Base-by-base conservation (phyloP, 2,329 filamentous ascomycete species). In the Nemania sp. region DNA sequence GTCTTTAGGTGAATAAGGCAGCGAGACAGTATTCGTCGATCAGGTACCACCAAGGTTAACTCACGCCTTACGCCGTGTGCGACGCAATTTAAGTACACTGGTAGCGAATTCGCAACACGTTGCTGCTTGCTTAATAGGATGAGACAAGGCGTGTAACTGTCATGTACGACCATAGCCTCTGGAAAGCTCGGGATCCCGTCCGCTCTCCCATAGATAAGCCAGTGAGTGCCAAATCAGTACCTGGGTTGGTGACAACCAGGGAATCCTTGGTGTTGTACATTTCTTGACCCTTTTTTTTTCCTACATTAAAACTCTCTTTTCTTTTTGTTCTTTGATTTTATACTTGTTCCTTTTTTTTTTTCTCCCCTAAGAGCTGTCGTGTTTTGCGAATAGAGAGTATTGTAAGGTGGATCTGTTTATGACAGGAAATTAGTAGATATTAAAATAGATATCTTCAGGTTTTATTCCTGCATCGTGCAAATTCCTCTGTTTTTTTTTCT, bases 151-250 rank as follows among this genome's bases (percentile, higher is more conserved):
- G 6, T 3, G 21, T 9, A 13, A 20, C 20, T 43, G 34, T n/a
- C 54, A 56, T 46, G 45, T 56, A 56, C 54, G 54, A 50, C 54
- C 54, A 51, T 51, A 57, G 46, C 54, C 46, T 29, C 37, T 35
- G 37, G 54, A 57, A 35, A 57, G 18, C 54, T 57, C 45, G 46
- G 54, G 45, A 57, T 57, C 54, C 54, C 54, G 45, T 57, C 37
- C 37, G 54, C 42, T 57, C 54, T 57, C 45, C 54, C 54, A 57
- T 42, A 43, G 34, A 57, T 57, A 43, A 57, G 35, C 54, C 43
- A 29, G 43, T 42, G 32, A 49, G 46, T 20, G 46, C 46, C 35
- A 25, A 40, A 51, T 40, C 15, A 51, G 48, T 40, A 51, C 21
- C 13, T 21, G 35, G 48, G 48, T 47, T 47, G 25, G 45, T 47